Evolutionary conservation across 1,139 yeast species (phyloP).

Genomic region (Yamadazyma siamensis): DNA sequence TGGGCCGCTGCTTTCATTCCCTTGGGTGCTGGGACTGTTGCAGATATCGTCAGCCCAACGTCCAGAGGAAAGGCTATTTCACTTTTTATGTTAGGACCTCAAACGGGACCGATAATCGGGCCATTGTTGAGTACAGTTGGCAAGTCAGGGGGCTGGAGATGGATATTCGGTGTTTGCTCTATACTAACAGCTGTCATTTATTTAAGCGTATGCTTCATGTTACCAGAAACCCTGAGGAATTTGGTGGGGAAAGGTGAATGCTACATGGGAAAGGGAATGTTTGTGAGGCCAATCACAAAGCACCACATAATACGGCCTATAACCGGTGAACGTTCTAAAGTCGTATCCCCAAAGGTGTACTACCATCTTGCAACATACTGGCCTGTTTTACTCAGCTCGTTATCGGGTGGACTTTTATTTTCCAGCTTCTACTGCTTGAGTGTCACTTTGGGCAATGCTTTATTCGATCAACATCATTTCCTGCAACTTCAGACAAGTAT

Average conservation of each 20-base stretch:
- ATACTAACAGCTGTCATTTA: conserved; percentile 41
- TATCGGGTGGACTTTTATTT: conserved; percentile 50
- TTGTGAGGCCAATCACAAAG: conserved; percentile 27
- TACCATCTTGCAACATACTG: conserved; percentile 33
- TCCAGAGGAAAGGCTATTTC: conserved; percentile 50
- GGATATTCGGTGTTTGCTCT: conserved; percentile 54
- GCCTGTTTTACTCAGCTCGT: conserved; percentile 48
- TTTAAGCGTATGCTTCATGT: conserved; percentile 33
- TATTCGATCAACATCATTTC: conserved; percentile 36
- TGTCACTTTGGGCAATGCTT: conserved; percentile 45
- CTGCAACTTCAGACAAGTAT: conserved; percentile 31
- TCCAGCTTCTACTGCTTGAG: conserved; percentile 55
- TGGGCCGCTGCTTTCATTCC: conserved; percentile 55
- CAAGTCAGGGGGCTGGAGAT: conserved; percentile 43
- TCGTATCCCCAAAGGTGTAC: conserved; percentile 36
- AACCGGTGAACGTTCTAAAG: too few relatives aligned
- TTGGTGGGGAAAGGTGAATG: conserved; percentile 52
- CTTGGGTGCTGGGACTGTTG: conserved; percentile 55
- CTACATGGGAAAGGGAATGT: conserved; percentile 15
- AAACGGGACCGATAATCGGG: conserved; percentile 55
- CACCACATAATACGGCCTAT: conserved; percentile 21
- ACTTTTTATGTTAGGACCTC: conserved; percentile 58
- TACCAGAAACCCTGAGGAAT: conserved; percentile 56
- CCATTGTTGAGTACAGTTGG: conserved; percentile 46
- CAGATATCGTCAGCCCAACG: conserved; percentile 48